Conservation (phyloP, 2,329 filamentous ascomycete species). For the Epichloe sp. region DNA sequence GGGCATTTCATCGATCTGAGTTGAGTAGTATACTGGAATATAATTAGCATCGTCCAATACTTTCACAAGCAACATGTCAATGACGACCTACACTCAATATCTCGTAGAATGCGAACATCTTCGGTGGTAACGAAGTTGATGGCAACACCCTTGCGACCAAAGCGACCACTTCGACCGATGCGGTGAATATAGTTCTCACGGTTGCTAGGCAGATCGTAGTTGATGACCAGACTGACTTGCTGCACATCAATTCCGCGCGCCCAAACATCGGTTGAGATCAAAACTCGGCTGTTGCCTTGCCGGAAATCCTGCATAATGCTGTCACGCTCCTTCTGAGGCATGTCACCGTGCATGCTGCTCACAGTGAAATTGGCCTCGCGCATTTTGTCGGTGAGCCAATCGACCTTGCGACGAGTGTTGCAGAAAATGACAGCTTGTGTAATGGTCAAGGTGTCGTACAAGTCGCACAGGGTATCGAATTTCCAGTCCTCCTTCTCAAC, state of each 20-base stretch:
- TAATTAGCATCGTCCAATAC: constrained; percentile 19
- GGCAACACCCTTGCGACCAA: constrained; percentile 94
- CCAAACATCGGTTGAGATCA: constrained; percentile 97
- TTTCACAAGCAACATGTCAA: background rate
- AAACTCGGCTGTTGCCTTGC: constrained; percentile 86
- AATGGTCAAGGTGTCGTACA: constrained; percentile 97
- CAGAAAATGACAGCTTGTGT: constrained; percentile 99
- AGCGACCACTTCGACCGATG: constrained; percentile 88
- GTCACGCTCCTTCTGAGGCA: constrained; percentile 96
- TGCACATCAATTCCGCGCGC: constrained; percentile 97
- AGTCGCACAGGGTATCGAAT: constrained; percentile 94
- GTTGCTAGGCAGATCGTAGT: constrained; percentile 96
- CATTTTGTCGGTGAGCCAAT: constrained; percentile 99
- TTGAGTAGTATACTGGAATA: constrained; percentile 72
- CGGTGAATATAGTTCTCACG: constrained; percentile 99
- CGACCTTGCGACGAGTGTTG: constrained; percentile 97
- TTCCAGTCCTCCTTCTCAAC: constrained; percentile 99
- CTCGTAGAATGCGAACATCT: constrained; percentile 90
- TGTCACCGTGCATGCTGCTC: constrained; percentile 96
- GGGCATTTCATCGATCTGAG: constrained; percentile 96
- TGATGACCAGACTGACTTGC: constrained; percentile 96
- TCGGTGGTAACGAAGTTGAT: constrained; percentile 99
- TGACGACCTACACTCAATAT: constrained; percentile 71
- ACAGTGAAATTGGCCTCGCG: constrained; percentile 97
- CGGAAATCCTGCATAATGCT: constrained; percentile 99